Evolutionary conservation across 1,284 basidiomycete genomes (phyloP).

Genomic region (Microstroma glucosiphilum): DNA sequence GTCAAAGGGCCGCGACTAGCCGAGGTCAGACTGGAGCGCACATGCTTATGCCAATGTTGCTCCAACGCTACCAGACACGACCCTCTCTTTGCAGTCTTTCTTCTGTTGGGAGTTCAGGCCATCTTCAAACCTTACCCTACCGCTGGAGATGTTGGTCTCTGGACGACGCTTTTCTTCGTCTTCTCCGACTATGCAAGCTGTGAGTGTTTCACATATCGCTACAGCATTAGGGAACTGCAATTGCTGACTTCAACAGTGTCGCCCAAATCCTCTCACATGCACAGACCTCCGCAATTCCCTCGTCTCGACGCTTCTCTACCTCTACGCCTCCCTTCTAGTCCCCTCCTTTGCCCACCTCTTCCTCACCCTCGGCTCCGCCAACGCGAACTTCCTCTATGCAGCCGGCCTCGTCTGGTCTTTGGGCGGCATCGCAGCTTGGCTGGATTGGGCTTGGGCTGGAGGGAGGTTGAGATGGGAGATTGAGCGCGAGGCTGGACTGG

Average conservation of each 20-base stretch:
- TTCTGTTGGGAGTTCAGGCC: slow-evolving; percentile 70
- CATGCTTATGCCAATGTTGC: background rate
- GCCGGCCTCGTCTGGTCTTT: slow-evolving; percentile 86
- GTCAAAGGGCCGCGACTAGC: background rate
- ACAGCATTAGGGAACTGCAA: background rate
- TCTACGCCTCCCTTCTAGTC: slow-evolving; percentile 77
- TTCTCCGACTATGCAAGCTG: background rate
- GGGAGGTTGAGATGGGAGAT: slow-evolving; percentile 38
- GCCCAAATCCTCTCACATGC: background rate
- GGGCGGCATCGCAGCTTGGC: slow-evolving; percentile 70
- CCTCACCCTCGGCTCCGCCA: slow-evolving; percentile 85
- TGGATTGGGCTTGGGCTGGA: slow-evolving; percentile 70
- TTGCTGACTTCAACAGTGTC: background rate
- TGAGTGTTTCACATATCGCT: background rate
- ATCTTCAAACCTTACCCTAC: slow-evolving; percentile 90
- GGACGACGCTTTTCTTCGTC: background rate
- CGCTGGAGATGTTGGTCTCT: slow-evolving; percentile 19
- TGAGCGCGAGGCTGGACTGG: slow-evolving; percentile 18
- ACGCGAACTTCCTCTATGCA: slow-evolving; percentile 98
- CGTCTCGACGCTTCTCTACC: slow-evolving; percentile 72
- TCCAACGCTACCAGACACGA: slow-evolving; percentile 62
- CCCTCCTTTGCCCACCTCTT: slow-evolving; percentile 88
- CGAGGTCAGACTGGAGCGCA: background rate
- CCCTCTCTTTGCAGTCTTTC: slow-evolving; percentile 70
- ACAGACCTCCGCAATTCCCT: slow-evolving; percentile 81